phyloP scores from a whole-genome alignment of 148 eudicot species.

The Polygonum maritimum region DNA sequence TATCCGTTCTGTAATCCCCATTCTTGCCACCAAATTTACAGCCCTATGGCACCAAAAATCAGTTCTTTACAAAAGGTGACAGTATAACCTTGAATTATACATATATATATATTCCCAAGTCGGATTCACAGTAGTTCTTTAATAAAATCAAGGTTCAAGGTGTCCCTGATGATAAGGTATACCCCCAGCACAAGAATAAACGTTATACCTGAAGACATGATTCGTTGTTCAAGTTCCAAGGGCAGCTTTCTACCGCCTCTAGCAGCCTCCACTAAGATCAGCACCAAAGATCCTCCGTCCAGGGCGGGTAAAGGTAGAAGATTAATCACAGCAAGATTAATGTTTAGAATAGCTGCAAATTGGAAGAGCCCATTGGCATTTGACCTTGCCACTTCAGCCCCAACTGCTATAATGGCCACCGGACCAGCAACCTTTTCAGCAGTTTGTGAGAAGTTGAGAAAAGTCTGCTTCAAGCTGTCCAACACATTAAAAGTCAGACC shows the following conservation, averaged over 20 bases:
- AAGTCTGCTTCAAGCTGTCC: slow-evolving; percentile 83
- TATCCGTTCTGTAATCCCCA: background rate
- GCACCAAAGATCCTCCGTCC: slow-evolving; percentile 90
- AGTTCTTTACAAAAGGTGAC: background rate
- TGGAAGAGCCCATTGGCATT: slow-evolving; percentile 75
- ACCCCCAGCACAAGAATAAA: slow-evolving; percentile 66
- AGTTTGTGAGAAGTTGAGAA: slow-evolving; percentile 69
- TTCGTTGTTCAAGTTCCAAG: slow-evolving; percentile 70
- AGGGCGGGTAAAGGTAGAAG: slow-evolving; percentile 93
- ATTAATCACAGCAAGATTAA: slow-evolving; percentile 91
- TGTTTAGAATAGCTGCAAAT: slow-evolving; percentile 83
- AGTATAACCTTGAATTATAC: background rate
- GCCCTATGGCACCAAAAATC: background rate
- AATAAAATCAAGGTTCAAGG: slow-evolving; percentile 79
- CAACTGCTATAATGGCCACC: slow-evolving; percentile 93
- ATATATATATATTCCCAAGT: background rate
- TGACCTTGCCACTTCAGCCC: slow-evolving; percentile 94
- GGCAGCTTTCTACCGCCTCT: slow-evolving; percentile 96
- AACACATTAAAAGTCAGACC: slow-evolving; percentile 62
- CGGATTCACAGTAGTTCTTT: slow-evolving; percentile 58
- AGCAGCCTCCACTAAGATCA: slow-evolving; percentile 82
- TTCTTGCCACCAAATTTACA: background rate
- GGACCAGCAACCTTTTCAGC: slow-evolving; percentile 95
- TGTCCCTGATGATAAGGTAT: slow-evolving; percentile 77
- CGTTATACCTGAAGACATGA: slow-evolving; percentile 88